Conservation (phyloP, 1,284 basidiomycete genomes). For the Malassezia caprae region DNA sequence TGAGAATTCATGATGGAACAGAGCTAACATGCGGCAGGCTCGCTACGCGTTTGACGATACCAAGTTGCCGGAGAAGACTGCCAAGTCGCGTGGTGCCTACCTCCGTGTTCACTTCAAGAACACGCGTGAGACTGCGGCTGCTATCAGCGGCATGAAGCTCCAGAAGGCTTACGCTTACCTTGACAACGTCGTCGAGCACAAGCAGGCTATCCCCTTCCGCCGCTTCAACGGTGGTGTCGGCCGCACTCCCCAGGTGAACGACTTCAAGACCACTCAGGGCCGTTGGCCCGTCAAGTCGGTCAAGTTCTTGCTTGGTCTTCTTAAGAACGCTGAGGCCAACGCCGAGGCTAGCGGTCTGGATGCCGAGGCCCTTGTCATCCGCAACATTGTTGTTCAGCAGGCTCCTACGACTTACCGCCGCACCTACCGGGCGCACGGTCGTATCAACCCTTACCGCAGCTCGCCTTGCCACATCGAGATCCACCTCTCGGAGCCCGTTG, state of each 20-base stretch:
- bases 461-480: constrained; percentile 87
- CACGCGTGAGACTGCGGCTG: constrained; percentile 62
- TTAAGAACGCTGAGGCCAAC: constrained; percentile 99
- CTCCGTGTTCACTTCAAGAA: constrained; percentile 99
- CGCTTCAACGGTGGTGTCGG: constrained; percentile 95
- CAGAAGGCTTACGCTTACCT: constrained; percentile 94
- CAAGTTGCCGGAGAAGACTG: constrained; percentile 46
- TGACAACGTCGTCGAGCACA: constrained; percentile 87
- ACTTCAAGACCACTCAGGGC: constrained; percentile 92
- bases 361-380: constrained; percentile 82
- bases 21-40: constrained; percentile 21
- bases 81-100: constrained; percentile 77
- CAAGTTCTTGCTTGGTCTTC: constrained; percentile 81
- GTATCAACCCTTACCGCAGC: constrained; percentile 61
- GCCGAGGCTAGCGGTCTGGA: constrained; percentile 95
- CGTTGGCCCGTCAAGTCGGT: constrained; percentile 99
- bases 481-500: constrained; percentile 38
- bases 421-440: constrained; percentile 97
- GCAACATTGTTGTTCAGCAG: constrained; percentile 96
- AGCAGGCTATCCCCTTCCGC: constrained; percentile 93
- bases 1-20: neutral
- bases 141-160: constrained; percentile 70
- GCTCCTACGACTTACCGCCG: constrained; percentile 99
- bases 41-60: constrained; percentile 48
- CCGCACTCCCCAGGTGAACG: constrained; percentile 91